Percentiles rank a stretch among this genome's conserved stretches.
These are phyloP conservation scores for Aspergillus carbonarius DNA, from an alignment of 2,329 filamentous ascomycete species.

Conservation along the genomic window DNA sequence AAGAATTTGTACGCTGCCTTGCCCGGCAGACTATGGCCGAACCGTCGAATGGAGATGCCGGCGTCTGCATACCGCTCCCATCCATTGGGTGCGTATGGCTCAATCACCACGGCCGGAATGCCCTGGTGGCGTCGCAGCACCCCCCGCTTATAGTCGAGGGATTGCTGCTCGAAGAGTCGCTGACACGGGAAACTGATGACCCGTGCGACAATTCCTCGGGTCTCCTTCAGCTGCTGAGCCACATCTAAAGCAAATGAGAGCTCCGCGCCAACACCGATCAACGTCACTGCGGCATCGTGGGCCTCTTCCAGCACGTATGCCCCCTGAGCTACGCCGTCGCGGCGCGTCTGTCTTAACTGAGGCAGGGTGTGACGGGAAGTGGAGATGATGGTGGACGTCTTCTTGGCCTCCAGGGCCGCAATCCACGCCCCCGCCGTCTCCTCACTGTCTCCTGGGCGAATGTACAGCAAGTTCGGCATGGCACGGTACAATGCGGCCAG, in stretches of 20 bases:
- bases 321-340: constrained; percentile 40
- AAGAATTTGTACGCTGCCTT: constrained; percentile 21
- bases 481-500: constrained; percentile 58
- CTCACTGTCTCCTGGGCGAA: constrained; percentile 60
- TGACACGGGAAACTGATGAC: constrained; percentile 54
- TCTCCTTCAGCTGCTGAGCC: constrained; percentile 42
- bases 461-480: constrained; percentile 63
- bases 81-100: constrained; percentile 50
- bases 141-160: constrained; percentile 45
- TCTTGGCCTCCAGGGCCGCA: constrained; percentile 40
- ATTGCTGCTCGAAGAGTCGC: constrained; percentile 51
- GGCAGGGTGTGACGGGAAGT: constrained; percentile 44
- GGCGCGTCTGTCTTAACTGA: constrained; percentile 39
- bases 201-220: constrained; percentile 41
- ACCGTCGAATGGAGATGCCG: constrained; percentile 12
- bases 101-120: constrained; percentile 49
- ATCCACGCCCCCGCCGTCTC: constrained; percentile 51
- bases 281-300: constrained; percentile 42
- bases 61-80: constrained; percentile 55
- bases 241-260: constrained; percentile 49
- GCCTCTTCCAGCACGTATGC: constrained; percentile 45
- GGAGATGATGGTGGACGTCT: constrained; percentile 46
- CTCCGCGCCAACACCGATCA: constrained; percentile 54
- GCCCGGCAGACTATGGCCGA: constrained; percentile 18
- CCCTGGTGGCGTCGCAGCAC: constrained; percentile 41